Percentiles rank a stretch among this genome's conserved stretches.
Evolutionary conservation across 73 alveolate genomes (phyloP).

Genomic region (Durusdinium trenchii): DNA sequence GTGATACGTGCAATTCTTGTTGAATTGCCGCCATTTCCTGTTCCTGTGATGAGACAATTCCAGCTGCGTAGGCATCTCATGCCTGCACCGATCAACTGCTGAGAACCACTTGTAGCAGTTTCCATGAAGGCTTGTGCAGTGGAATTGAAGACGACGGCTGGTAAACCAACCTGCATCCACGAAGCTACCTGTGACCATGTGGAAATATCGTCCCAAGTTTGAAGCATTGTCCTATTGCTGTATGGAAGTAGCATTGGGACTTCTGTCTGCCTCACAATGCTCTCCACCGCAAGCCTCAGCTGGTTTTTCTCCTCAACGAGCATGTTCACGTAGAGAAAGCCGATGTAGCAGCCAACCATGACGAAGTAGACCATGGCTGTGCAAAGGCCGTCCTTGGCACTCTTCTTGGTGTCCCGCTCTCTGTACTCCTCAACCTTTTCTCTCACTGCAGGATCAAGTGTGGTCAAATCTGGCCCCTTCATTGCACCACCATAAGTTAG

Average conservation of each 20-base stretch:
- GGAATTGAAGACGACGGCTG: constrained; percentile 66
- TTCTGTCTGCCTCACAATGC: neutral
- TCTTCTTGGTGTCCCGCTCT: constrained; percentile 72
- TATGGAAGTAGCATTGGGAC: constrained; percentile 29
- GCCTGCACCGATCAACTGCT: constrained; percentile 2
- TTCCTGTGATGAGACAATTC: constrained; percentile 74
- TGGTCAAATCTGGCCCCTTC: constrained; percentile 41
- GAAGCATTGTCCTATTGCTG: neutral
- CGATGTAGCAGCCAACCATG: constrained; percentile 75
- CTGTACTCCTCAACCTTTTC: constrained; percentile 87
- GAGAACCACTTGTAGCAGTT: neutral
- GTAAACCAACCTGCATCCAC: constrained; percentile 78
- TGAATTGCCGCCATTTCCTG: neutral
- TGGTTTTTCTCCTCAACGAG: constrained; percentile 66
- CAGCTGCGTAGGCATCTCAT: constrained; percentile 52
- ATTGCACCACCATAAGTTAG: constrained; percentile 5
- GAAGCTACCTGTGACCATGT: constrained; percentile 78
- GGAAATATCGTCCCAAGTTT: constrained; percentile 57
- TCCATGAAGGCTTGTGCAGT: constrained; percentile 43
- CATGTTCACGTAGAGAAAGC: constrained; percentile 89
- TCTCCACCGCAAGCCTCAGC: constrained; percentile 43
- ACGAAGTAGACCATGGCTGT: constrained; percentile 50
- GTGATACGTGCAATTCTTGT: constrained; percentile 65
- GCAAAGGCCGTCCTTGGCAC: constrained; percentile 76
- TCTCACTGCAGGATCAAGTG: constrained; percentile 68